These are phyloP conservation scores for Coemansia sp. DNA, from an alignment of 192 early-diverging fungal genomes.

Conservation along the genomic window DNA sequence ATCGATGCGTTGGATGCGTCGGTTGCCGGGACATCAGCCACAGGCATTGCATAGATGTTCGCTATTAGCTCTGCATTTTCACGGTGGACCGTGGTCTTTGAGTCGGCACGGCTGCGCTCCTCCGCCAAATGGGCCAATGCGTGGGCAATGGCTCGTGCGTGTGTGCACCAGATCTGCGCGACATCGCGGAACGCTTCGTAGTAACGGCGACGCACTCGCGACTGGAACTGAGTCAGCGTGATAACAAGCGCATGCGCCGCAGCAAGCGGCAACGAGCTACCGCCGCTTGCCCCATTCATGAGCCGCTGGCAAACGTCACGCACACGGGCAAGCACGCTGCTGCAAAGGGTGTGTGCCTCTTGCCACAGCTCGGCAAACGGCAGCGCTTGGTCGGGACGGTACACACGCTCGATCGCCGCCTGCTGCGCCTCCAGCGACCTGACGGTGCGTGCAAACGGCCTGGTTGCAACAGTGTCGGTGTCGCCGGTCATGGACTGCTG, in stretches of 20 bases:
- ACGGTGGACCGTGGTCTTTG: neutral
- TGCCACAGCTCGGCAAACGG: conserved; percentile 53
- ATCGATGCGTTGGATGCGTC: neutral
- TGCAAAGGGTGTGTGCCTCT: conserved; percentile 30
- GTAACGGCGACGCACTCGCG: conserved; percentile 29
- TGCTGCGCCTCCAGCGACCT: conserved; percentile 25
- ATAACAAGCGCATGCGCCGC: conserved; percentile 17
- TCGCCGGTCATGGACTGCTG: conserved; percentile 67
- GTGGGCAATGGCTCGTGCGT: conserved; percentile 16
- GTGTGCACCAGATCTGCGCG: conserved; percentile 46
- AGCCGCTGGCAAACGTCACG: conserved; percentile 12
- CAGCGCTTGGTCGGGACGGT: conserved; percentile 14
- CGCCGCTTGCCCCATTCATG: neutral
- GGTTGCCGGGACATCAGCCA: conserved; percentile 8
- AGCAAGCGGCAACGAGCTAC: neutral
- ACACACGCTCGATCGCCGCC: conserved; percentile 42
- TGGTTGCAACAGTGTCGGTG: conserved; percentile 16
- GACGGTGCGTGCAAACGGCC: conserved; percentile 10
- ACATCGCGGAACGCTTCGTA: conserved; percentile 42
- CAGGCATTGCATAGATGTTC: conserved; percentile 30
- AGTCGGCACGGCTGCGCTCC: conserved; percentile 7
- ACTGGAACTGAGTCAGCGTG: conserved; percentile 43
- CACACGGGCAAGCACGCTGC: conserved; percentile 18
- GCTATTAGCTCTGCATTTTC: conserved; percentile 14
- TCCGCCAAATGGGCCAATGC: conserved; percentile 26